Base-by-base conservation (phyloP, 2,329 filamentous ascomycete species). In the Venturia pyrina region DNA sequence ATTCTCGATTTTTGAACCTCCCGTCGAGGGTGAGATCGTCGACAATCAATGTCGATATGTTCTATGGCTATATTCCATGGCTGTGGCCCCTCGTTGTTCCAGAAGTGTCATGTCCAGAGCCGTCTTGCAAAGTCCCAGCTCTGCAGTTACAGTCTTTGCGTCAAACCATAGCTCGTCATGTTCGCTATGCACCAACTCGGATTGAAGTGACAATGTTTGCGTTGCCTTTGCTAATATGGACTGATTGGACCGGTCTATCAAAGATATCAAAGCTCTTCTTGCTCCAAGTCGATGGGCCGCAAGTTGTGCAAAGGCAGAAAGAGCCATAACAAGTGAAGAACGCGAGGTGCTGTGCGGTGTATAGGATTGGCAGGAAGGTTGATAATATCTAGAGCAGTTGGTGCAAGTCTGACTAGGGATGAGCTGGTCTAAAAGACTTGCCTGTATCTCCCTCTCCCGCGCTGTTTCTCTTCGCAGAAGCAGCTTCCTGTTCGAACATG, bases 51-150 rank as follows among this genome's bases (percentile, higher is more conserved):
- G 48, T n/a, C 6, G n/a, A 53, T 53, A 53, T 53, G n/a, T 4
- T 73, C 67, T 21, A 71, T 70, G 40, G 69, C 69, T 2, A 69
- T n/a, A n/a, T n/a, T n/a, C n/a, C n/a, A n/a, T n/a, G n/a, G n/a
- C n/a, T n/a, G n/a, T n/a, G 66, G 10, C 62, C 69, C 69, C 50
- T 71, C 68, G 28, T 70, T 69, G 50, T 70, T 71, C 62, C 32
- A 34, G 53, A 28, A 5, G 13, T 73, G 17, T 71, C 68, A 65
- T 70, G 2, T 63, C 40, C 66, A 76, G 70, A 19, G 44, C 53
- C 5, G 71, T 70, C 13, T 72, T 72, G 60, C 73, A 75, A 43
- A 76, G 69, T n/a, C 74, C 74, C 48, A 70, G 72, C 34, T 67
- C 70, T 37, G 69, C 69, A 32, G 72, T 67, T 50, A 75, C 66